These are phyloP conservation scores for Groenewaldozyma tartarivorans DNA, from an alignment of 805 yeast genomes.

Conservation along the genomic window DNA sequence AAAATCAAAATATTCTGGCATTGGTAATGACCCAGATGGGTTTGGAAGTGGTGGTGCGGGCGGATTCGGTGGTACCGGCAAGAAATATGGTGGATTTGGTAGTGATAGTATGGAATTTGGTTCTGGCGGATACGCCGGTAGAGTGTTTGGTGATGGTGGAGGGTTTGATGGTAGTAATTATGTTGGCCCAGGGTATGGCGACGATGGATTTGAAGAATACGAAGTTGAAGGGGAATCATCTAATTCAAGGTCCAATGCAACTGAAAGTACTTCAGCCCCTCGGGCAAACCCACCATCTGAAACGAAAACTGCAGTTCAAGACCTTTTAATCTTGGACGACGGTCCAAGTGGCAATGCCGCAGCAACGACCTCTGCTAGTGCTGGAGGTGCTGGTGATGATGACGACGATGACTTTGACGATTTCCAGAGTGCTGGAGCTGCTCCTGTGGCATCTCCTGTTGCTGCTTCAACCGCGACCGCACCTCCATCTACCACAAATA, in stretches of 20 bases:
- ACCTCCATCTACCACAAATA: constrained; percentile 7
- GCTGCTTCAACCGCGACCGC: constrained; percentile 12
- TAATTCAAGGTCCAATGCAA: constrained; percentile 2
- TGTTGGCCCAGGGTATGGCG: constrained; percentile 24
- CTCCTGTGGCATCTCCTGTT: constrained; percentile 14
- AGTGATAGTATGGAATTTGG: constrained; percentile 25
- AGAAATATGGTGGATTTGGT: constrained; percentile 29
- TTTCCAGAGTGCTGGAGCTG: constrained; percentile 52
- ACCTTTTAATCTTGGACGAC: constrained; percentile 16
- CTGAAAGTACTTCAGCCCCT: not conserved
- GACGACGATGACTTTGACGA: constrained; percentile 56
- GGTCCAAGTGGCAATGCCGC: constrained; percentile 15
- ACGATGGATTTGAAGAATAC: constrained; percentile 32
- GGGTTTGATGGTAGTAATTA: constrained; percentile 29
- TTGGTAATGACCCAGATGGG: constrained; percentile 35
- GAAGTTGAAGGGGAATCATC: constrained; percentile 17
- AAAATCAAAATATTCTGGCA: constrained; percentile 73
- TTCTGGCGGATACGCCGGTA: constrained; percentile 26
- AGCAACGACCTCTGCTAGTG: constrained; percentile 10
- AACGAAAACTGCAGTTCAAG: constrained; percentile 4
- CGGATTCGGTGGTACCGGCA: constrained; percentile 26
- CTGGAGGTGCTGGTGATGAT: constrained; percentile 26
- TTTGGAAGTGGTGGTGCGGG: too few species aligned
- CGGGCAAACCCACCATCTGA: constrained; percentile 8
- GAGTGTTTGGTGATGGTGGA: constrained; percentile 34